Evolutionary conservation across 108 stramenopile species (phyloP), one percentile per base, ranked within the genome.

Genomic region (Cyclotella sp.): DNA sequence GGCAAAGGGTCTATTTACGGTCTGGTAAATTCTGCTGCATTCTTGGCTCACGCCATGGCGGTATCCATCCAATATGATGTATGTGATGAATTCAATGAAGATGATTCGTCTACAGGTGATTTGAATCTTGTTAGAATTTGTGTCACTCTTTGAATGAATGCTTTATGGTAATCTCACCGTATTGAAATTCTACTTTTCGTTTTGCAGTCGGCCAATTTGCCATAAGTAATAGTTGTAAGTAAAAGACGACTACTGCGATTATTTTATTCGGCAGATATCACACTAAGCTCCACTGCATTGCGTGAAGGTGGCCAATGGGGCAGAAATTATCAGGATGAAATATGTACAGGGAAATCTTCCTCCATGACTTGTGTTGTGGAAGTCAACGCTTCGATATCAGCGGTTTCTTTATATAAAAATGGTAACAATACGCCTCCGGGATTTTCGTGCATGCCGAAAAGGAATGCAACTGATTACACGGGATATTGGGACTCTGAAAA

Each of bases 31-130:
- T 0, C 70, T 44, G 79, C 79, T 2, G 79, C 79, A 3, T 80
- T 80, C 52, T 73, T 80, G 21, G 41, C 79, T 11, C 79, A 80
- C 4, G 75, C 68, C 1, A 58, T 45, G 55, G 39, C 49, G 0
- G 43, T 70, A 26, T 70, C 79, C 7, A 75, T 80, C 40, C 57
- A 80, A 44, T 76, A 76, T 18, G 79, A 80, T 76, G 79, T 64
- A 9, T 80, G 79, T 41, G 79, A 80, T 54, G 79, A 80, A 55
- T 78, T 78, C 66, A 61, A 66, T 44, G 43, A 71, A 18, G 77
- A 78, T 71, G 54, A 65, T 24, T 54, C 9, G 55, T 9, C 19
- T 46, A 43, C 26, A 46, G 34, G 34, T 34, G 34, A 34, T 34
- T 5, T 34, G 34, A 34, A 34, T 5, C 34, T 34, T 52, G 4